A percentile compares a stretch with the other conserved stretches of the same genome.
Conservation (phyloP, 805 yeast species). For the Nakazawaea ambrosiae region DNA sequence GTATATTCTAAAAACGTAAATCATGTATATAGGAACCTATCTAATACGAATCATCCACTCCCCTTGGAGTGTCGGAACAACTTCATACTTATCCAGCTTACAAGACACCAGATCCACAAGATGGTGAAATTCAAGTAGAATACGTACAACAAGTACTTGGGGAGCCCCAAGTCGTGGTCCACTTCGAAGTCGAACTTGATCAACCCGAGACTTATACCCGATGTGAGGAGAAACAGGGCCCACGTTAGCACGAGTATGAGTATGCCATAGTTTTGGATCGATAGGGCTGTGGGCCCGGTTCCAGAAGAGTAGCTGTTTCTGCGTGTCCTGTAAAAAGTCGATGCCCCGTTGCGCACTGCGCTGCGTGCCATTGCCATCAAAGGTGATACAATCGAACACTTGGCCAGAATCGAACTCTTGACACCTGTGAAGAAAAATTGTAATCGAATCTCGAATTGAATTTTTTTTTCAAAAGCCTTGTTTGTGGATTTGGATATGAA, state of each 20-base stretch:
- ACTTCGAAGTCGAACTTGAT: constrained; percentile 21
- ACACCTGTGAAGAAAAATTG: no score
- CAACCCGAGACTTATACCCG: constrained; percentile 23
- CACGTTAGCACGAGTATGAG: constrained; percentile 19
- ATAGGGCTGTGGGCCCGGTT: background rate
- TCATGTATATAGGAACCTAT: constrained; percentile 11
- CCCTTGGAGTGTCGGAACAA: constrained; percentile 76
- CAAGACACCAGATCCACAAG: constrained; percentile 63
- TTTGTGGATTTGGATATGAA: no score
- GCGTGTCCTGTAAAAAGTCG: constrained; percentile 1
- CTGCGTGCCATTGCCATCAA: background rate
- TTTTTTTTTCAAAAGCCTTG: no score
- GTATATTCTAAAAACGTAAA: no score
- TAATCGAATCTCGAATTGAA: no score
- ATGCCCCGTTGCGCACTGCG: background rate
- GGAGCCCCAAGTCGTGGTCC: constrained; percentile 2
- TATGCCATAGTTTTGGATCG: constrained; percentile 17
- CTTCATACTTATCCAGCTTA: constrained; percentile 77
- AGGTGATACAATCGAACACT: no score
- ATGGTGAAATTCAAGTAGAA: constrained; percentile 25
- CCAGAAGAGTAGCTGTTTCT: background rate
- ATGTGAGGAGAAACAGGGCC: constrained; percentile 19
- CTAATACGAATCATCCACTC: constrained; percentile 26
- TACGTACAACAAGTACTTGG: constrained; percentile 23
- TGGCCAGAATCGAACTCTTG: no score